Evolutionary conservation across 2,329 filamentous ascomycete genomes (phyloP), one percentile per base, ranked within the genome.

Genomic region (Dactylonectria macrodidyma): DNA sequence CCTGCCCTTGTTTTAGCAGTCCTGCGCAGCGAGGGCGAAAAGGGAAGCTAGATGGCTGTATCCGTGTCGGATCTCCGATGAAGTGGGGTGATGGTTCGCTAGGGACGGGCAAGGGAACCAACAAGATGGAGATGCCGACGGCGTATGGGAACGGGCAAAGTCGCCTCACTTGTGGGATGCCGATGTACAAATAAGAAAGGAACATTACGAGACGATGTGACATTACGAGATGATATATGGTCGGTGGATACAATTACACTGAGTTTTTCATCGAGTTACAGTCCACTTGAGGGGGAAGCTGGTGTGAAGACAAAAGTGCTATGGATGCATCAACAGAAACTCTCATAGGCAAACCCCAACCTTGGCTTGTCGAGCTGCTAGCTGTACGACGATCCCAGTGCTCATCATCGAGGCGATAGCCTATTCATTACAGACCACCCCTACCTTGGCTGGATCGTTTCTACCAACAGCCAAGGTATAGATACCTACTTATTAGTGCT

Each of bases 41-140:
- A 11, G 16, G 51, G 51, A 36, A 54, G 51, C 51, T 22, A 36
- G n/a, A 33, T n/a, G 3, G 33, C 33, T 54, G 50, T 36, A 36
- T 54, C 50, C 30, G 50, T 54, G 33, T 24, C 12, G 51, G 30
- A 54, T 54, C 51, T 54, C 51, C 30, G 50, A 52, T 52, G n/a
- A 5, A 22, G 26, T 54, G 51, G 51, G 51, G 51, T 54, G 51
- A 54, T n/a, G 48, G 48, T 33, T 33, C 48, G 48, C 48, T 14
- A 33, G 24, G 47, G 24, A 50, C 47, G 24, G 47, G 10, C 3
- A 34, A 19, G 7, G 8, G n/a, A n/a, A 52, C 50, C 50, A 52
- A 52, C 26, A 33, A 24, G 30, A 14, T n/a, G 30, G 50, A 51
- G 24, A 24, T 33, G 24, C 8, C 16, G 19, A 11, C 10, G 24